A percentile compares a stretch with the other conserved stretches of the same genome.
These are phyloP conservation scores for Magnusiomyces tetraspermus DNA, from an alignment of 1,139 yeast genomes.

Conservation along the genomic window DNA sequence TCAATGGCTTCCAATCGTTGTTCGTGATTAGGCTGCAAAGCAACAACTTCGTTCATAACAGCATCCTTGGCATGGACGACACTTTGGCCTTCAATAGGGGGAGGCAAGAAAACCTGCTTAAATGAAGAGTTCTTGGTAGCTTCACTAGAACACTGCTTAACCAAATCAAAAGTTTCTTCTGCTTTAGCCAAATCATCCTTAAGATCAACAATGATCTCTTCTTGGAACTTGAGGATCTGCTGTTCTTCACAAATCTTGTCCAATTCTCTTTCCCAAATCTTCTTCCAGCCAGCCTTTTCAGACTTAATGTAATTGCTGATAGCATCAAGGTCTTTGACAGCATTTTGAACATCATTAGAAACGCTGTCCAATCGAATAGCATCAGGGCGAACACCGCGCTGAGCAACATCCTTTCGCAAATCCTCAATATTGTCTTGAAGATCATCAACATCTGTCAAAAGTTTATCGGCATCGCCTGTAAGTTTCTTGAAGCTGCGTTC, in stretches of 20 bases:
- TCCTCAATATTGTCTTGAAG: conserved; percentile 88
- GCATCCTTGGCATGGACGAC: conserved; percentile 58
- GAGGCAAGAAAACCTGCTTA: conserved; percentile 17
- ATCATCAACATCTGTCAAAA: conserved; percentile 79
- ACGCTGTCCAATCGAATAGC: conserved; percentile 64
- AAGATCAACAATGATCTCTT: conserved; percentile 70
- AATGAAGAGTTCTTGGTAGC: conserved; percentile 39
- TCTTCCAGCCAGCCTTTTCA: conserved; percentile 82
- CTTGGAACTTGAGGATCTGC: conserved; percentile 82
- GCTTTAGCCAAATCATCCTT: conserved; percentile 75
- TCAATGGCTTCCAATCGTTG: conserved; percentile 78
- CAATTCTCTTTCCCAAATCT: conserved; percentile 85
- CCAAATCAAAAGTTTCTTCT: conserved; percentile 68
- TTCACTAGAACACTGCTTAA: conserved; percentile 74
- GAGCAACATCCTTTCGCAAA: conserved; percentile 83
- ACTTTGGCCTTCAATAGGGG: conserved; percentile 25
- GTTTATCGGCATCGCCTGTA: conserved; percentile 63
- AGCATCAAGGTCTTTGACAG: conserved; percentile 42
- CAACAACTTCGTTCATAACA: conserved; percentile 66
- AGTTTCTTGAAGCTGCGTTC: conserved; percentile 65
- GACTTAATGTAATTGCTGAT: conserved; percentile 54
- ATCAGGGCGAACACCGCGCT: conserved; percentile 78
- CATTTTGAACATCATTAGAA: conserved; percentile 52
- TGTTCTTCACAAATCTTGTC: conserved; percentile 91
- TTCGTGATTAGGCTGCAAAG: conserved; percentile 76